Evolutionary conservation across 192 early-diverging fungal species (phyloP).

Genomic region (Rhizophagus prolifer): DNA sequence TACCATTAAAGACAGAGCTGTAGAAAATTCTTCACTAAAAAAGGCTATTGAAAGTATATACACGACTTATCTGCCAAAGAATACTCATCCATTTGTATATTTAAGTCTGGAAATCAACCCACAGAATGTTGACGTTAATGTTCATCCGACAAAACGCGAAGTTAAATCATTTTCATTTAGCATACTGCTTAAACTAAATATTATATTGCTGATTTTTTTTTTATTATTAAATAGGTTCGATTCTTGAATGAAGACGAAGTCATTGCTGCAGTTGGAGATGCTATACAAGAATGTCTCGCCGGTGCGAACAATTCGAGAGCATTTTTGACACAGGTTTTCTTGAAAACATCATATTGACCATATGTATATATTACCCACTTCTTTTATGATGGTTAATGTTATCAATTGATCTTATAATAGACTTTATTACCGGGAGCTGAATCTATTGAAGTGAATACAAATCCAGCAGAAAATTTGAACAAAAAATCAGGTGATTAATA

Average conservation of each 20-base stretch:
- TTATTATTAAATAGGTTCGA: constrained; percentile 58
- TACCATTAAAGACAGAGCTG: constrained; percentile 66
- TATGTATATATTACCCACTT: not conserved
- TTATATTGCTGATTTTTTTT: not conserved
- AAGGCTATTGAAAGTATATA: constrained; percentile 84
- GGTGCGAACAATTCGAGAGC: constrained; percentile 71
- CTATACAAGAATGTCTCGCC: constrained; percentile 66
- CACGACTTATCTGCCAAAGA: constrained; percentile 76
- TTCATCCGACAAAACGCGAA: constrained; percentile 96
- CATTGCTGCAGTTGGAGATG: constrained; percentile 65
- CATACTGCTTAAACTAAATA: too few species aligned
- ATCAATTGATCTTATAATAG: constrained; percentile 5
- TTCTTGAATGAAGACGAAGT: constrained; percentile 91
- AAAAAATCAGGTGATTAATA: constrained; percentile 7
- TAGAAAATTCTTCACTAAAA: constrained; percentile 82
- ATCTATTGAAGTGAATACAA: constrained; percentile 9
- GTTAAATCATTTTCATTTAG: constrained; percentile 32
- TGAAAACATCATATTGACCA: not conserved
- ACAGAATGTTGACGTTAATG: constrained; percentile 93
- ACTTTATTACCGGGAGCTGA: constrained; percentile 37
- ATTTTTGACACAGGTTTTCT: constrained; percentile 65
- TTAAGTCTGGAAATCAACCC: constrained; percentile 85
- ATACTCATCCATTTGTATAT: constrained; percentile 89
- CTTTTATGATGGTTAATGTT: not conserved
- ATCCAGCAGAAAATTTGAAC: not conserved